phyloP scores from a whole-genome alignment of 2,329 filamentous ascomycete species.

The Harringtonia aguacate region DNA sequence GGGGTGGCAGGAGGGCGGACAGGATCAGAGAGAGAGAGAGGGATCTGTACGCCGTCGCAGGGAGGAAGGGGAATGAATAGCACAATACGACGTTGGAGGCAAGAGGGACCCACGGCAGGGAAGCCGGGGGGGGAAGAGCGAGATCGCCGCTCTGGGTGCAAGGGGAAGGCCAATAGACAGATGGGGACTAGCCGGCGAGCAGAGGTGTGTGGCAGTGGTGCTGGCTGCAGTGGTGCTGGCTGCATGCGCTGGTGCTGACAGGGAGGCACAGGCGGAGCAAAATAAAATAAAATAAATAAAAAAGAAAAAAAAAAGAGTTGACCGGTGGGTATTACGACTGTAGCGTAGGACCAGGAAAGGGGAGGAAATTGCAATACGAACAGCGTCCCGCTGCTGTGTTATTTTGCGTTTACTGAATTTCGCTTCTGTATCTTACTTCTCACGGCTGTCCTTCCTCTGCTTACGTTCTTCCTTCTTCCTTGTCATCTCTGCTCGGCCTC shows the following conservation, averaged over 20 bases:
- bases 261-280: too few species aligned
- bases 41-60: not conserved
- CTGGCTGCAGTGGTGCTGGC: not conserved
- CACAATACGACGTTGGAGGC: too few species aligned
- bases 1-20: not conserved
- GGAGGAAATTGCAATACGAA: not conserved
- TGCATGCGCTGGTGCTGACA: too few species aligned
- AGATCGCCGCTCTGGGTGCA: not conserved
- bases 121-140: not conserved
- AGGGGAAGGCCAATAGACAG: not conserved
- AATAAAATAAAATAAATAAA: too few species aligned
- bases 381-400: not conserved
- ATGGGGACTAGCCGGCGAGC: not conserved
- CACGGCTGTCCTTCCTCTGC: too few species aligned
- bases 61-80: not conserved
- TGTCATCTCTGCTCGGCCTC: too few species aligned
- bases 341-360: not conserved
- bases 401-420: not conserved
- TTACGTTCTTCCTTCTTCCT: too few species aligned
- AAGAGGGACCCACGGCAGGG: too few species aligned
- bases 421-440: not conserved
- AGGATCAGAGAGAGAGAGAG: not conserved
- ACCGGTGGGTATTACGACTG: not conserved
- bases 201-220: not conserved
- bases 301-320: too few species aligned